phyloP scores from a whole-genome alignment of 257 asterid species.

The Nicotiana noctiflora region DNA sequence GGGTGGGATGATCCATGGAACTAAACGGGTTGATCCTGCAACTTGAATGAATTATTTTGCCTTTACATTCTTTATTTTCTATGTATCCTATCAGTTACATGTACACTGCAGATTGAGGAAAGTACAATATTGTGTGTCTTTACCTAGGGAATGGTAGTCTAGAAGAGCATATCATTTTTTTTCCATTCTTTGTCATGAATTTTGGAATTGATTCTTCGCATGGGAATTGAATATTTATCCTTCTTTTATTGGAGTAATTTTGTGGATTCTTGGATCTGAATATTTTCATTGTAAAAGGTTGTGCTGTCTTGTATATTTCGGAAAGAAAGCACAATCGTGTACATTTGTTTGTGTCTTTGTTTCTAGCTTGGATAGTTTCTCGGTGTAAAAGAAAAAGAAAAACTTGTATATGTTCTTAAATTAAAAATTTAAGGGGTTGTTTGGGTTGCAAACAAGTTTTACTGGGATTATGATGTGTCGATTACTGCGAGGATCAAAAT shows the following conservation, averaged over 20 bases:
- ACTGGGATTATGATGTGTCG: not conserved
- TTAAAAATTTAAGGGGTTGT: not conserved
- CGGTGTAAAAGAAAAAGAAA: not conserved
- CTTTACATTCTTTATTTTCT: conserved; percentile 3
- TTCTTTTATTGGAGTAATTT: not conserved
- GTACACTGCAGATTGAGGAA: not conserved
- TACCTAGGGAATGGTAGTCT: not conserved
- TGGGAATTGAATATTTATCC: not conserved
- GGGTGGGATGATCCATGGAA: conserved; percentile 96
- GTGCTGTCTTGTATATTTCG: not conserved
- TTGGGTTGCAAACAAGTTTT: not conserved
- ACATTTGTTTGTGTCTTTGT: not conserved
- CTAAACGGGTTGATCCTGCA: conserved; percentile 16
- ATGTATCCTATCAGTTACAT: not conserved
- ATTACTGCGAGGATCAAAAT: no score
- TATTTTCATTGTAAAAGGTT: not conserved
- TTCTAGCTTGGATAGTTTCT: not conserved
- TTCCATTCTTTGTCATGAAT: conserved; percentile 1
- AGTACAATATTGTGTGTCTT: not conserved
- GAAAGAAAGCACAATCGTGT: not conserved
- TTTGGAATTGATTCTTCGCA: not conserved
- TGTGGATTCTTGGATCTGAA: not conserved
- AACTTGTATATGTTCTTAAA: not conserved
- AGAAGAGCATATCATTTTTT: not conserved
- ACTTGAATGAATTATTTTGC: not conserved